A percentile compares a stretch with the other conserved stretches of the same genome.
Conservation (phyloP, 179 eudicot species). For the Gypsophila paniculata region DNA sequence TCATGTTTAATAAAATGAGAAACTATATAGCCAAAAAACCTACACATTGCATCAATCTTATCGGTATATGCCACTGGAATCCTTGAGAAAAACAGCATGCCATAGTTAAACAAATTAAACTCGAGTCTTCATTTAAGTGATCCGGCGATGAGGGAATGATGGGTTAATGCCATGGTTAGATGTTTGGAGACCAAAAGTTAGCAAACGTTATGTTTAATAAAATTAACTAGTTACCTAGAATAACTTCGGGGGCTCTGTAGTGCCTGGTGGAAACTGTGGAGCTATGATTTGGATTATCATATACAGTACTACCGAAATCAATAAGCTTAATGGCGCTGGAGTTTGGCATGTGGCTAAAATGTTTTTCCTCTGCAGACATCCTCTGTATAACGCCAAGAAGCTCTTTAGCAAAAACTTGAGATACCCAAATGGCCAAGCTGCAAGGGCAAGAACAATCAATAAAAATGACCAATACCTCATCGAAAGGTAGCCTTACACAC, state of each 20-base stretch:
- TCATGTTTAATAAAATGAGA: no score
- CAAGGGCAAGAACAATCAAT: slow-evolving; percentile 23
- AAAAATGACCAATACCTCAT: slow-evolving; percentile 49
- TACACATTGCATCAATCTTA: not conserved
- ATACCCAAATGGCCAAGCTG: slow-evolving; percentile 19
- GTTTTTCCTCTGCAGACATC: slow-evolving; percentile 41
- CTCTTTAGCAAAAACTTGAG: slow-evolving; percentile 32
- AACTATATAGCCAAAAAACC: not conserved
- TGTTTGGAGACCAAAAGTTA: not conserved
- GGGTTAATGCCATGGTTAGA: not conserved
- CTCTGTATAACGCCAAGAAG: slow-evolving; percentile 71
- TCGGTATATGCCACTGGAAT: not conserved
- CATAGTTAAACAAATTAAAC: not conserved
- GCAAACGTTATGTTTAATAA: no score
- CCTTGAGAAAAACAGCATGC: not conserved
- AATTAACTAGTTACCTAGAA: slow-evolving; percentile 89
- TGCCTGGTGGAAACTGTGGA: slow-evolving; percentile 81
- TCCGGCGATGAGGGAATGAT: not conserved
- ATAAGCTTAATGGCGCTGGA: slow-evolving; percentile 87
- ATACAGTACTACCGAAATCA: slow-evolving; percentile 87
- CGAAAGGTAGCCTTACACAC: slow-evolving; percentile 53
- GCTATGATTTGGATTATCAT: slow-evolving; percentile 65
- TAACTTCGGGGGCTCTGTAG: slow-evolving; percentile 92
- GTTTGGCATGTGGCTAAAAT: slow-evolving; percentile 67
- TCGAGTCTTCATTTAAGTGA: not conserved